Evolutionary conservation across 495 filamentous ascomycete species (phyloP), one percentile per base, ranked within the genome.

Genomic region (Xylaria palmicola): DNA sequence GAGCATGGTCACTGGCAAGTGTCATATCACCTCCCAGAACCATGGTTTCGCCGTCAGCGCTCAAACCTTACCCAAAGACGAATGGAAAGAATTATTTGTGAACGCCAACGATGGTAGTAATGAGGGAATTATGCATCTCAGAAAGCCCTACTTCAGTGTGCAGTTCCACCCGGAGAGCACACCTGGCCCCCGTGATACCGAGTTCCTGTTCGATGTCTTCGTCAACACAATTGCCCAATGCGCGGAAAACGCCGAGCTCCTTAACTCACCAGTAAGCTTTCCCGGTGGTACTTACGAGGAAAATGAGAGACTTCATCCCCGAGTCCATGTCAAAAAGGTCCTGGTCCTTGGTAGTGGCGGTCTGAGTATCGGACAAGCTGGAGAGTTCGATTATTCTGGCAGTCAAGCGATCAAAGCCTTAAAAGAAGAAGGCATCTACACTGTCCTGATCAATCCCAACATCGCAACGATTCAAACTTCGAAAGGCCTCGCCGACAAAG

Each of bases 401-500:
- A 90, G 86, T 72, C 85, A 95, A 74, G 93, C 93, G 27, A 90
- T 98, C 68, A 98, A 98, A 80, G 93, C 93, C 17, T 78, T 98
- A 58, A 98, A 97, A 76, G 93, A 97, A 75, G 93, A 95, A 65
- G 89, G 90, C 61, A 92, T 98, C 62, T 87, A 91, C 66, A 96
- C 94, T 2, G 87, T 98, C 60, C 85, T 98, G 56, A 93, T 98
- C 79, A 98, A 98, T 76, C 94, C 93, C 47, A 98, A 98, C 74
- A 98, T 98, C 66, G 93, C 93, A 37, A 98, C 93, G 27, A 98
- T 98, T 68, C 93, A 98, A 75, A 98, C 93, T 36, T 93, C 96
- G 24, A 95, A 97, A 79, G 96, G 96, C 64, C 83, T 98, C 51
- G 93, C 93, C 9, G 93, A 98, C 67, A 94, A 97, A 75, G 91